Evolutionary conservation across 352 stramenopile species (phyloP), one percentile per base, ranked within the genome.

Genomic region (Pythium scleroteichum): DNA sequence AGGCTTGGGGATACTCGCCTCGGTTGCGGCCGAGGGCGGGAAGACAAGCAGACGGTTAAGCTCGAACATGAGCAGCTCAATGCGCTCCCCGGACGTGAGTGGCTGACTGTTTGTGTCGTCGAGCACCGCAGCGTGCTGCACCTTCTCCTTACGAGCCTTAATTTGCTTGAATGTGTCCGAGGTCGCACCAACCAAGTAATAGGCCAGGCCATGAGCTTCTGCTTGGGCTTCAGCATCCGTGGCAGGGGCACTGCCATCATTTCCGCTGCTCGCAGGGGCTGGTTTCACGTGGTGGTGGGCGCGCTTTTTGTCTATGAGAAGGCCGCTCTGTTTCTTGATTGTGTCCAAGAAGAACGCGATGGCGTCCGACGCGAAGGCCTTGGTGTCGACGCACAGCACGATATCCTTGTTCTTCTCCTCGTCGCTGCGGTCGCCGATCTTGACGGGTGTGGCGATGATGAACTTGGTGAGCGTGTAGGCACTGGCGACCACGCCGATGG

Each of bases 391-490:
- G 60, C 79, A 85, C 33, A 94, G 61, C 51, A 94, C 72, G 14
- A 94, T 58, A 41, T 94, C 82, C 66, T 88, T 79, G 49, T 81
- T 71, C 23, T 83, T 73, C 67, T 92, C 82, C 4, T 69, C 68
- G 17, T 76, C 76, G 35, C 57, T 73, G 33, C 75, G 71, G 32
- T 78, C 64, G 0, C 67, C 68, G 42, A 90, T 81, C 77, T 81
- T 82, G 78, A 92, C 76, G 8, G 80, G 73, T 29, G 83, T 89
- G 20, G 76, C 74, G 45, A 85, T 57, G 53, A 94, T 87, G 72
- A 92, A 94, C 74, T 90, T 92, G 64, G 78, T 81, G 41, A 94
- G 75, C 70, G 80, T 87, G 66, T 80, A 80, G 56, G 80, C 82
- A 50, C 82, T 94, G 45, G 79, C 82, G 17, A 88, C 54, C 42